These are phyloP conservation scores for Fusarium acutatum DNA, from an alignment of 2,329 filamentous ascomycete species.

Conservation along the genomic window DNA sequence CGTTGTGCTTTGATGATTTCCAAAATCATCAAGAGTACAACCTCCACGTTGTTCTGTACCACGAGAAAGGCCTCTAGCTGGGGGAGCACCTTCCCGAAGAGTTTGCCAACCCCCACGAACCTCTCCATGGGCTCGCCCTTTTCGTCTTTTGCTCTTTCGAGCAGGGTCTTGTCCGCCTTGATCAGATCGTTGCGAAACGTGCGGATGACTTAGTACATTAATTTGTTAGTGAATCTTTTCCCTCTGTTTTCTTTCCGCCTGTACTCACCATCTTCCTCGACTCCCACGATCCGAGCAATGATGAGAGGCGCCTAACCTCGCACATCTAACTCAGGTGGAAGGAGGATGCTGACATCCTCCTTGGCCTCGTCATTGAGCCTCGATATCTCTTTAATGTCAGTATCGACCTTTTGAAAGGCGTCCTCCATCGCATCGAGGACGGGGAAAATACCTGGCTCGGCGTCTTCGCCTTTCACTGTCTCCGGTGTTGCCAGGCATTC, in stretches of 20 bases:
- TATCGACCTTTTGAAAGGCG: neutral
- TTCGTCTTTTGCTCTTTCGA: neutral
- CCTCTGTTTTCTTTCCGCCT: neutral
- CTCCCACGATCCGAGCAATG: neutral
- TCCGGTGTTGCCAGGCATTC: neutral
- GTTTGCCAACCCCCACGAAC: neutral
- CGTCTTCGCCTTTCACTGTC: rapidly evolving
- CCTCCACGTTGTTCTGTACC: neutral
- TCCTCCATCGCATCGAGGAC: neutral
- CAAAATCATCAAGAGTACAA: rapidly evolving
- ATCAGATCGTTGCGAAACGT: rapidly evolving
- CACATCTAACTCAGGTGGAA: neutral
- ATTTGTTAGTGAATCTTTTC: neutral
- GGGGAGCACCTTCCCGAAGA: neutral
- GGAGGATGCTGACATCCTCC: rapidly evolving
- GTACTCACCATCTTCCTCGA: no score
- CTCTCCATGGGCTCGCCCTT: neutral
- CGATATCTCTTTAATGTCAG: neutral
- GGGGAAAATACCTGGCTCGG: neutral
- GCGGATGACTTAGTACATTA: neutral
- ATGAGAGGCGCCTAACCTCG: neutral
- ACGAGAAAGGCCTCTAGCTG: rapidly evolving
- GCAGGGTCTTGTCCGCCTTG: neutral
- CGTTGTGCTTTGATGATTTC: neutral
- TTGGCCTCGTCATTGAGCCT: rapidly evolving